Conservation (phyloP, 345 rosid genomes). For the Eucalyptus regnans region DNA sequence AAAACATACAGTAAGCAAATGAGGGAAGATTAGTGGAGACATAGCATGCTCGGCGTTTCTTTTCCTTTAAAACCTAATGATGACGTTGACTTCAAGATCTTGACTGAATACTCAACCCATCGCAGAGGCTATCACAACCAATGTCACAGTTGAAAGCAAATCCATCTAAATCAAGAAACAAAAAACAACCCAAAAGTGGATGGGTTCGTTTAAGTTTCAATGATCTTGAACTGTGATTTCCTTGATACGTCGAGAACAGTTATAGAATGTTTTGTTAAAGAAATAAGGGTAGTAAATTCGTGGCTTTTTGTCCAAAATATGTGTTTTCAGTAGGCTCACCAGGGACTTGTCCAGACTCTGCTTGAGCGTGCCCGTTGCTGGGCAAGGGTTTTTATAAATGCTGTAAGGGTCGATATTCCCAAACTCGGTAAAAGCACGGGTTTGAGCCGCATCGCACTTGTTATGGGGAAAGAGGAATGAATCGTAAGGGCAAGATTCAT, state of each 20-base stretch:
- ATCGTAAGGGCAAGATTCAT: slow-evolving; percentile 23
- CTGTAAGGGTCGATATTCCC: slow-evolving; percentile 46
- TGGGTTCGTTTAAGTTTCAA: neutral
- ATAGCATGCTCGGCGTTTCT: neutral
- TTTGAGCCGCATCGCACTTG: slow-evolving; percentile 26
- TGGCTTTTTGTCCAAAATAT: no score
- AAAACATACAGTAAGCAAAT: neutral
- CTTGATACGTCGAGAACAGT: neutral
- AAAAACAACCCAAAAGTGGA: neutral
- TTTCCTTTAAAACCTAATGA: neutral
- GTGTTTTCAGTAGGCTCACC: neutral
- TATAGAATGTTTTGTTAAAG: neutral
- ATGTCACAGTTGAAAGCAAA: neutral
- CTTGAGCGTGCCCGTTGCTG: neutral
- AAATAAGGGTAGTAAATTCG: neutral
- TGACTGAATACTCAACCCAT: neutral
- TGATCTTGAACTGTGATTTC: neutral
- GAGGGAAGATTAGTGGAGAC: neutral
- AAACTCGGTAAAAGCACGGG: slow-evolving; percentile 29
- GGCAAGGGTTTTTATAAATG: slow-evolving; percentile 45
- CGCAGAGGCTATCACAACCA: neutral
- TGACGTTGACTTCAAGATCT: neutral
- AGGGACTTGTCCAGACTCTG: slow-evolving; percentile 1
- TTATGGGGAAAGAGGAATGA: slow-evolving; percentile 42
- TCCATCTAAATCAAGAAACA: neutral